A percentile compares a stretch with the other conserved stretches of the same genome.
Evolutionary conservation across 202 grass and related monocot species (phyloP).

Genomic region (Elaeis oleifera): DNA sequence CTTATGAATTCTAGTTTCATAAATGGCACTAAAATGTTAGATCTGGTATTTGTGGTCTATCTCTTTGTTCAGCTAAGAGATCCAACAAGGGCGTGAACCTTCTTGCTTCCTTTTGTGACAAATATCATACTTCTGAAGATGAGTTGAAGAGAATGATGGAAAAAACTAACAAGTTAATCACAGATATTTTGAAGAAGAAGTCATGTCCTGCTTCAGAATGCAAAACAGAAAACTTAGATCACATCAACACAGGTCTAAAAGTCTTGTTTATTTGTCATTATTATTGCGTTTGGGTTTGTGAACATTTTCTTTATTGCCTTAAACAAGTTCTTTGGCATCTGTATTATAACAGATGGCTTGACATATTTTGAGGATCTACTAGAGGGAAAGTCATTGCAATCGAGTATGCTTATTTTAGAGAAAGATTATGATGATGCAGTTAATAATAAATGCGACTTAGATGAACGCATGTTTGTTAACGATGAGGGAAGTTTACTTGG

Average conservation of each 20-base stretch:
- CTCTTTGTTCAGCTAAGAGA: conserved; percentile 60
- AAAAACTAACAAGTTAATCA: conserved; percentile 49
- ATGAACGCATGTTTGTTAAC: conserved; percentile 58
- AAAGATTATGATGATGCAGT: conserved; percentile 38
- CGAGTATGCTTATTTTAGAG: conserved; percentile 62
- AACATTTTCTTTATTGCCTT: not conserved
- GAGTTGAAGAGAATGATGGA: conserved; percentile 59
- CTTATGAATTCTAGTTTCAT: not conserved
- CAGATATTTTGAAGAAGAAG: conserved; percentile 50
- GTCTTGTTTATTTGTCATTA: not conserved
- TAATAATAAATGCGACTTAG: conserved; percentile 44
- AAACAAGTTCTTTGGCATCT: conserved; percentile 24
- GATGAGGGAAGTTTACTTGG: conserved; percentile 41
- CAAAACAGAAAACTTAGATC: conserved; percentile 48
- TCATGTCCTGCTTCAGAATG: conserved; percentile 48
- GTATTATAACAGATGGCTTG: conserved; percentile 51
- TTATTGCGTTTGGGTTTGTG: too few species aligned
- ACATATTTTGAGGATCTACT: conserved; percentile 67
- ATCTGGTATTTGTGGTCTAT: conserved; percentile 21
- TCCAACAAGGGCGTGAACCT: conserved; percentile 61
- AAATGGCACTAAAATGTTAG: not conserved
- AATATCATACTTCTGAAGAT: conserved; percentile 82
- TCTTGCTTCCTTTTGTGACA: conserved; percentile 67
- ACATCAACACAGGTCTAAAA: conserved; percentile 63
- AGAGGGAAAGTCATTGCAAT: conserved; percentile 42